Conservation (phyloP, 495 filamentous ascomycete genomes). For the Mytilinidion resinicola region DNA sequence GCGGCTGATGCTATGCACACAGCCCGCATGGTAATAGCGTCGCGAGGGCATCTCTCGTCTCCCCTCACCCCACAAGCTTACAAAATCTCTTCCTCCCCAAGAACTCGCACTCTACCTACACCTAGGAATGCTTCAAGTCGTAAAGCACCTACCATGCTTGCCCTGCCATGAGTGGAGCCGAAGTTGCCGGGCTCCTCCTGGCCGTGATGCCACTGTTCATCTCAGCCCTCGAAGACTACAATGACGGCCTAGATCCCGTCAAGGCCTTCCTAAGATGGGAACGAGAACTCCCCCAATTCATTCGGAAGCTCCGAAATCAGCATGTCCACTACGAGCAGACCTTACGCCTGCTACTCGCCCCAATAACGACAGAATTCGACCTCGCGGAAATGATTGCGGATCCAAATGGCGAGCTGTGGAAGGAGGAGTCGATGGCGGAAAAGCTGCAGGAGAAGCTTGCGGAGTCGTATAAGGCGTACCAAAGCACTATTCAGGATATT, state of each 20-base stretch:
- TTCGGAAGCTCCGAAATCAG: constrained; percentile 26
- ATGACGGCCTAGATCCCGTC: constrained; percentile 24
- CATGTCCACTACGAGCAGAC: constrained; percentile 27
- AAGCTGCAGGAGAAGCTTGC: constrained; percentile 22
- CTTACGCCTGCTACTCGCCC: constrained; percentile 23
- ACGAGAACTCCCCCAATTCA: constrained; percentile 17
- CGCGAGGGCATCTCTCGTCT: too few relatives aligned
- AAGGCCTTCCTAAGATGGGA: constrained; percentile 26
- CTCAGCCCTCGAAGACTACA: constrained; percentile 13
- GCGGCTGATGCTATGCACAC: too few relatives aligned
- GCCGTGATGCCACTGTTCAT: constrained; percentile 20
- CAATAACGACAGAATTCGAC: constrained; percentile 27
- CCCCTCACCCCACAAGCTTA: too few relatives aligned
- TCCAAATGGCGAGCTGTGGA: constrained; percentile 21
- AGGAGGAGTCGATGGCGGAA: constrained; percentile 12
- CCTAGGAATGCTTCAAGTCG: too few relatives aligned
- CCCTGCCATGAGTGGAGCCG: constrained; percentile 16
- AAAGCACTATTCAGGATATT: constrained; percentile 23
- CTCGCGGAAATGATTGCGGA: constrained; percentile 26
- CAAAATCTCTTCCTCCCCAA: too few relatives aligned
- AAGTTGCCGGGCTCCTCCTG: constrained; percentile 18
- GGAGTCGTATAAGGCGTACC: constrained; percentile 26
- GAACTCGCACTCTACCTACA: too few relatives aligned
- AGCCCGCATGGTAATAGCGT: too few relatives aligned
- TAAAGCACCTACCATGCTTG: neutral